These are phyloP conservation scores for Fusarium paranaense DNA, from an alignment of 2,329 filamentous ascomycete species.

Conservation along the genomic window DNA sequence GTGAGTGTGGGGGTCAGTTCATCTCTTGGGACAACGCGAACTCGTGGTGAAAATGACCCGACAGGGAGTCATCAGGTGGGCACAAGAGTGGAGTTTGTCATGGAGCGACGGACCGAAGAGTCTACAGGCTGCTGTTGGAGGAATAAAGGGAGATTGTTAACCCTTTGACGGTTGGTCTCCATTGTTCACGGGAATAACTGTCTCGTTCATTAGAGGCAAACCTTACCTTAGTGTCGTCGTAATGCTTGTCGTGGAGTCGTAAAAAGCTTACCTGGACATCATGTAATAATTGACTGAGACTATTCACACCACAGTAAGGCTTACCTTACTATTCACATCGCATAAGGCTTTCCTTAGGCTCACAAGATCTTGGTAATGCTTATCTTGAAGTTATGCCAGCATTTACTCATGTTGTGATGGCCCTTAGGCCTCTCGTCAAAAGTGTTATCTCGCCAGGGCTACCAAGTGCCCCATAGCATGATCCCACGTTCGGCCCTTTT, in stretches of 20 bases:
- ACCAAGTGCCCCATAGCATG: background rate
- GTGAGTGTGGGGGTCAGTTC: slow-evolving; percentile 25
- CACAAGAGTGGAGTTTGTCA: background rate
- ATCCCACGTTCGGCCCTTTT: background rate
- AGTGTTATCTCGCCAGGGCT: background rate
- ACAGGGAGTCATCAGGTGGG: slow-evolving; percentile 3
- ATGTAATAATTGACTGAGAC: background rate
- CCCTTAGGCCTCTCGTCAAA: background rate
- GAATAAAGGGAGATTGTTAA: background rate
- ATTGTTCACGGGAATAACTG: background rate
- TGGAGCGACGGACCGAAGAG: background rate
- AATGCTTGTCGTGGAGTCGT: background rate
- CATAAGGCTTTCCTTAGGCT: background rate
- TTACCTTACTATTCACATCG: background rate
- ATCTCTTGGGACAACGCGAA: background rate
- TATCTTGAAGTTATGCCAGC: background rate
- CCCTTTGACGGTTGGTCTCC: background rate
- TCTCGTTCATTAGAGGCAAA: background rate
- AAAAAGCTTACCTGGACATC: background rate
- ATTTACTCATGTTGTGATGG: background rate
- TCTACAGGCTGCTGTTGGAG: background rate
- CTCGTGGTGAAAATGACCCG: background rate
- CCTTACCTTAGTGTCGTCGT: background rate
- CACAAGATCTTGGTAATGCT: background rate
- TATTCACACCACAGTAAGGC: background rate